Evolutionary conservation across 352 stramenopile species (phyloP).

Genomic region (Phytopythium chamaehyphon): DNA sequence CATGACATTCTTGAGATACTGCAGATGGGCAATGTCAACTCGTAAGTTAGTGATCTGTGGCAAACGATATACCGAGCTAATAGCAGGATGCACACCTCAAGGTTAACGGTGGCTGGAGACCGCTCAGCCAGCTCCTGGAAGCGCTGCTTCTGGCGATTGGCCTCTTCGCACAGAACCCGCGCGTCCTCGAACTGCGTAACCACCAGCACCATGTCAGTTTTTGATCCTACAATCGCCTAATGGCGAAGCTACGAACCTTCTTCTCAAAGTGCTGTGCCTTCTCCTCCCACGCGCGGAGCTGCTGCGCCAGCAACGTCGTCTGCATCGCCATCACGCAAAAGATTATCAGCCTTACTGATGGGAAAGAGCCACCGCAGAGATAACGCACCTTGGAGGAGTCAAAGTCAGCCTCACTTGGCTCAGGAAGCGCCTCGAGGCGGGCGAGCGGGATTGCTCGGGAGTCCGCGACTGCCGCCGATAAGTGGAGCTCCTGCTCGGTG

Average conservation of each 20-base stretch:
- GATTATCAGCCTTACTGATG: neutral
- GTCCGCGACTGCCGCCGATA: constrained; percentile 38
- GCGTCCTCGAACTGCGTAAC: constrained; percentile 31
- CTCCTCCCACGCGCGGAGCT: constrained; percentile 39
- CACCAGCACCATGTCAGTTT: constrained; percentile 5
- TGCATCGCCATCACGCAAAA: constrained; percentile 16
- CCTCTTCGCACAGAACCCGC: constrained; percentile 38
- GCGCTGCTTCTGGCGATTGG: constrained; percentile 52
- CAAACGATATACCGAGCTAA: neutral
- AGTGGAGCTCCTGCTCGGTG: constrained; percentile 29
- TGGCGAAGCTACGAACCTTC: constrained; percentile 17
- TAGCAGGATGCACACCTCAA: constrained; percentile 39
- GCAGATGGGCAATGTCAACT: constrained; percentile 5
- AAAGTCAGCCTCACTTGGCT: neutral
- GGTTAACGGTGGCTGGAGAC: constrained; percentile 45
- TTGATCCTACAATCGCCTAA: constrained; percentile 3
- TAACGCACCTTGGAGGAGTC: neutral
- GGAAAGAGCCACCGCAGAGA: neutral
- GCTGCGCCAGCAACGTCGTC: constrained; percentile 33
- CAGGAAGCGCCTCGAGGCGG: constrained; percentile 11
- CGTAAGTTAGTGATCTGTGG: neutral
- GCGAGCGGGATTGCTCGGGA: constrained; percentile 40
- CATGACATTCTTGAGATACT: constrained; percentile 86
- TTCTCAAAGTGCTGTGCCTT: constrained; percentile 43
- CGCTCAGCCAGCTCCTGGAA: constrained; percentile 42